Evolutionary conservation across 495 filamentous ascomycete genomes (phyloP), one percentile per base, ranked within the genome.

Genomic region (Penicillium dipodomyicola): DNA sequence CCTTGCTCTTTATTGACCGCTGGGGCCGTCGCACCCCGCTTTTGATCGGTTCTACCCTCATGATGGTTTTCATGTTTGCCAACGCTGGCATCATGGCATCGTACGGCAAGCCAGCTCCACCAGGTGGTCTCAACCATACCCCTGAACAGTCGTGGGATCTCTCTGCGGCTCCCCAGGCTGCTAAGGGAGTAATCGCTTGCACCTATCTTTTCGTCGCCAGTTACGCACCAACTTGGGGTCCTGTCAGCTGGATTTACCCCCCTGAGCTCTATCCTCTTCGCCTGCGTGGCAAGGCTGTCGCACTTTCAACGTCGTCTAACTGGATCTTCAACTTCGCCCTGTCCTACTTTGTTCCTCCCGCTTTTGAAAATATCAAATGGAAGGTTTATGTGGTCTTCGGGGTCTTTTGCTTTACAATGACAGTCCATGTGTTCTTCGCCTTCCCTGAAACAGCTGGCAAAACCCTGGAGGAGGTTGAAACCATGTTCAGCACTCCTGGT

Each of bases 401-500:
- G 35, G 82, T 86, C 9, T 92, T 92, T 68, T 88, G 84, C 68
- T 82, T 83, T 49, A 73, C 76, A 54, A 90, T 89, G 84, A 81
- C 82, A 47, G 64, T 89, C 19, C 90, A 92, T 64, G 81, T 84
- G n/a, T 90, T 83, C 75, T 90, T 92, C 72, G 72, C 88, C 60
- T 91, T 93, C 78, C 90, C 89, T 1, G 89, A 94, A 70, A 92
- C 89, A 0, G 79, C 82, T n/a, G 88, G 88, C 49, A 91, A 91
- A 78, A 86, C 88, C 12, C 79, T 92, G 3, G 90, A 92, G 58
- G 88, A 92, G 61, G 77, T 90, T 17, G 86, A 87, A 45, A 74
- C 70, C 37, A 85, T 91, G 61, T 93, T 93, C 67, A 85, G 85
- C 45, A 77, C 82, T 49, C 80, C 79, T 1, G 66, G 76, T 57